phyloP scores from a whole-genome alignment of 2,329 filamentous ascomycete genomes.

The Alternaria ethzedia region DNA sequence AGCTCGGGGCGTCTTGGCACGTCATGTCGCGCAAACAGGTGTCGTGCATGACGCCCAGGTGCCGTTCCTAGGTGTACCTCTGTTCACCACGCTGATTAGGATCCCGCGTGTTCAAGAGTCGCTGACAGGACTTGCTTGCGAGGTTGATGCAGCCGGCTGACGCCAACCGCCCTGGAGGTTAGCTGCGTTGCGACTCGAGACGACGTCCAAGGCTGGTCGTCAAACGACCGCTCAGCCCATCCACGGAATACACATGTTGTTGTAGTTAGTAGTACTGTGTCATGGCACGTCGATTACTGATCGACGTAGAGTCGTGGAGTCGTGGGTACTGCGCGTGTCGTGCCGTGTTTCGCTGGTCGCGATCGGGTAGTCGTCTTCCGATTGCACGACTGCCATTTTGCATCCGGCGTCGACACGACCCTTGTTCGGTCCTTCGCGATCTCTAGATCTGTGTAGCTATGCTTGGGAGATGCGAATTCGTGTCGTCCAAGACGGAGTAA shows the following conservation, averaged over 20 bases:
- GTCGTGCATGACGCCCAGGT: not conserved
- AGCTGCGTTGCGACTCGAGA: not conserved
- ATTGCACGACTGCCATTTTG: not conserved
- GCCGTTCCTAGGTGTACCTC: not conserved
- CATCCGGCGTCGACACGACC: not conserved
- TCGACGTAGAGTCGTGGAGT: not conserved
- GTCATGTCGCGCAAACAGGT: not conserved
- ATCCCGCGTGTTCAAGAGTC: not conserved
- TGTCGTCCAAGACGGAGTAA: not conserved
- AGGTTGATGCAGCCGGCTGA: not conserved
- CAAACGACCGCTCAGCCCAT: not conserved
- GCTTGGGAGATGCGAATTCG: not conserved
- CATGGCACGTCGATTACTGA: not conserved
- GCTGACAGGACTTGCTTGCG: not conserved
- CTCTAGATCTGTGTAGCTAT: not conserved
- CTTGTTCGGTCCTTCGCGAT: not conserved
- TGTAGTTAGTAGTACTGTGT: not conserved
- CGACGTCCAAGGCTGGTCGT: not conserved
- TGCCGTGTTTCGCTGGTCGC: not conserved
- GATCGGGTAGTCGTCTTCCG: not conserved
- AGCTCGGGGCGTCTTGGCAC: conserved; percentile 4
- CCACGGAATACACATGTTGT: not conserved
- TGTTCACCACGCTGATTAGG: not conserved
- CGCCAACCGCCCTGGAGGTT: not conserved
- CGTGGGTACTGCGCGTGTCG: not conserved